A percentile compares a stretch with the other conserved stretches of the same genome.
phyloP scores from a whole-genome alignment of 225 moss, liverwort and hornwort genomes.

The Lunularia cruciata region DNA sequence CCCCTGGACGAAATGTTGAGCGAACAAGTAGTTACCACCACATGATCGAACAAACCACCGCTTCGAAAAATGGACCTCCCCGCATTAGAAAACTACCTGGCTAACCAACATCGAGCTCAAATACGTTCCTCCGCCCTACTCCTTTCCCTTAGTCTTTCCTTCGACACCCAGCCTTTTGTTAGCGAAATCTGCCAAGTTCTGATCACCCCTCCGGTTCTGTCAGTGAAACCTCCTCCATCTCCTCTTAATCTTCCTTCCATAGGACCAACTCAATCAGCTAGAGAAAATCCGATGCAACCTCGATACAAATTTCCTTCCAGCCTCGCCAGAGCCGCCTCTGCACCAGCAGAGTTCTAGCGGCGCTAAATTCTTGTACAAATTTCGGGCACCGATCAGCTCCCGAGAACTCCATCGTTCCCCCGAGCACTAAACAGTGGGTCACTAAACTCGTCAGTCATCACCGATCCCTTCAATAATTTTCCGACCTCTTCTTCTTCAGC shows the following conservation, averaged over 20 bases:
- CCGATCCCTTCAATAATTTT: no score
- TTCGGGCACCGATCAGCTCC: neutral
- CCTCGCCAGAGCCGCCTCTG: conserved; percentile 18
- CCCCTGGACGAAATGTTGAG: neutral
- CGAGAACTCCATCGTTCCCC: neutral
- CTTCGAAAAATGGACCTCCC: no score
- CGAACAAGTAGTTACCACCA: no score
- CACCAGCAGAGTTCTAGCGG: conserved; percentile 5
- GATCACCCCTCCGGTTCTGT: neutral
- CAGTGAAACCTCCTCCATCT: neutral
- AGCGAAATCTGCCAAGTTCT: no score
- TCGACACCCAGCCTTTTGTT: no score
- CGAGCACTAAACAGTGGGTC: neutral
- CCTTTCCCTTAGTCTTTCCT: no score
- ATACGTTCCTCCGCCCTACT: neutral
- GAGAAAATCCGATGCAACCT: neutral
- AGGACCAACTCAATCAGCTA: neutral
- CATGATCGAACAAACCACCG: neutral
- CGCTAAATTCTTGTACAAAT: neutral
- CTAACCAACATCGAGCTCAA: no score
- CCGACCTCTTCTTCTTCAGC: neutral
- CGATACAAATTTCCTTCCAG: conserved; percentile 1
- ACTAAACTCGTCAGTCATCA: neutral
- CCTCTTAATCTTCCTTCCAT: neutral
- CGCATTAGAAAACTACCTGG: no score